These are phyloP conservation scores for Penicillium tannophilum DNA, from an alignment of 495 filamentous ascomycete genomes.

Conservation along the genomic window DNA sequence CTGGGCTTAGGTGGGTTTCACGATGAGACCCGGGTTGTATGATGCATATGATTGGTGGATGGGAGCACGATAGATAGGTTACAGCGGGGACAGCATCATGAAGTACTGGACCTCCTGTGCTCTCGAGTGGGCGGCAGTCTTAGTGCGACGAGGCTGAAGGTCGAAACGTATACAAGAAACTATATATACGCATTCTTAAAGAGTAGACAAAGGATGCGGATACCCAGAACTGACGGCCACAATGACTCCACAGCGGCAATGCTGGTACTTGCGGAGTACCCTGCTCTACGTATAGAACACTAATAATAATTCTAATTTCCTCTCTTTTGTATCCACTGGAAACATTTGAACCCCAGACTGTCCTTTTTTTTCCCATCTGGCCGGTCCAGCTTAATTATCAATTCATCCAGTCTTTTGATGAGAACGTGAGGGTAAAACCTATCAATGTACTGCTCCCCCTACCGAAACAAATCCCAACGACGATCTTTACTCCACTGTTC, in stretches of 20 bases:
- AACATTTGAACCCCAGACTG: background rate
- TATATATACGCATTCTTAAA: background rate
- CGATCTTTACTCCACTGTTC: slow-evolving; percentile 9
- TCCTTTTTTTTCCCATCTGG: slow-evolving; percentile 7
- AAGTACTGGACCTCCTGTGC: background rate
- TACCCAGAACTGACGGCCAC: background rate
- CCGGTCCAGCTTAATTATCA: slow-evolving; percentile 21
- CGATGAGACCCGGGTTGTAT: slow-evolving; percentile 23
- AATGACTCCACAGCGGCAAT: background rate
- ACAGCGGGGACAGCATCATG: background rate
- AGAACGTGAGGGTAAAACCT: no score
- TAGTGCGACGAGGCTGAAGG: slow-evolving; percentile 1
- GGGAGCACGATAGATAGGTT: background rate
- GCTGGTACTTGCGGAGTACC: background rate
- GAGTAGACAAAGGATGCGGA: background rate
- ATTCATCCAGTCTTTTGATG: background rate
- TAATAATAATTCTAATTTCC: background rate
- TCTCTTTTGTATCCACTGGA: background rate
- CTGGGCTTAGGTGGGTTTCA: slow-evolving; percentile 28
- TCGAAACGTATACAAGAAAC: background rate
- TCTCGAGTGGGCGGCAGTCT: background rate
- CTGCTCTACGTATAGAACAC: background rate
- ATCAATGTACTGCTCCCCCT: background rate
- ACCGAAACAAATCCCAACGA: background rate
- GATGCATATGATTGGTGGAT: slow-evolving; percentile 3